Evolutionary conservation across 352 stramenopile species (phyloP).

Genomic region (Phytophthora litchii): DNA sequence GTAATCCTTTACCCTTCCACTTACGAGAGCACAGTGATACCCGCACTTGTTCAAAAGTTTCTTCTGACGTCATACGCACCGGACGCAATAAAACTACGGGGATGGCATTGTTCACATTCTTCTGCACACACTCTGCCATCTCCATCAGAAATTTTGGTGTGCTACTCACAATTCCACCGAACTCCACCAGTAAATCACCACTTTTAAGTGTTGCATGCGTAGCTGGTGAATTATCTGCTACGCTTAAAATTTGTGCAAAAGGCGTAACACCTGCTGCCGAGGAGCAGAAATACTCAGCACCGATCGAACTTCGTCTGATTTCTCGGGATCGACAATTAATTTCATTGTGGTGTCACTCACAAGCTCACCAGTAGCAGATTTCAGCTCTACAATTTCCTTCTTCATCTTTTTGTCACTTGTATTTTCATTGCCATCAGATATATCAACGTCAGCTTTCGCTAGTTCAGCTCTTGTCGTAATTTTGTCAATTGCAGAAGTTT

Average conservation of each 20-base stretch:
- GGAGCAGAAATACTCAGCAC: conserved; percentile 24
- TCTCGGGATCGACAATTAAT: neutral
- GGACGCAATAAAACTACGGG: conserved; percentile 45
- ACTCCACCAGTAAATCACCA: conserved; percentile 53
- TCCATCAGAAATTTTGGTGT: conserved; percentile 58
- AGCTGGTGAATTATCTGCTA: conserved; percentile 46
- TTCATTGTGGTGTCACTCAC: neutral
- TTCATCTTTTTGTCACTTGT: neutral
- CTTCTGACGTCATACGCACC: neutral
- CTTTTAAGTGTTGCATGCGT: conserved; percentile 48
- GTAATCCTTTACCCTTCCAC: conserved; percentile 67
- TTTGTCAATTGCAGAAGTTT: neutral
- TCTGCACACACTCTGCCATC: conserved; percentile 59
- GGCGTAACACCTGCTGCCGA: conserved; percentile 24
- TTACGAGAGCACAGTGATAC: conserved; percentile 46
- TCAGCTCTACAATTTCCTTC: neutral
- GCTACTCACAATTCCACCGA: conserved; percentile 50
- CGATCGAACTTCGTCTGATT: neutral
- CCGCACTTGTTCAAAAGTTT: conserved; percentile 20
- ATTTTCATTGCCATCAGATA: neutral
- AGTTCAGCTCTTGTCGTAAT: neutral
- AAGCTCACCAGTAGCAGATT: neutral
- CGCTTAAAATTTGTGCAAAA: conserved; percentile 58
- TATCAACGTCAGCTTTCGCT: neutral
- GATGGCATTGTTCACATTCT: conserved; percentile 43